phyloP scores from a whole-genome alignment of 2,329 filamentous ascomycete genomes.

The Colletotrichum agaves region DNA sequence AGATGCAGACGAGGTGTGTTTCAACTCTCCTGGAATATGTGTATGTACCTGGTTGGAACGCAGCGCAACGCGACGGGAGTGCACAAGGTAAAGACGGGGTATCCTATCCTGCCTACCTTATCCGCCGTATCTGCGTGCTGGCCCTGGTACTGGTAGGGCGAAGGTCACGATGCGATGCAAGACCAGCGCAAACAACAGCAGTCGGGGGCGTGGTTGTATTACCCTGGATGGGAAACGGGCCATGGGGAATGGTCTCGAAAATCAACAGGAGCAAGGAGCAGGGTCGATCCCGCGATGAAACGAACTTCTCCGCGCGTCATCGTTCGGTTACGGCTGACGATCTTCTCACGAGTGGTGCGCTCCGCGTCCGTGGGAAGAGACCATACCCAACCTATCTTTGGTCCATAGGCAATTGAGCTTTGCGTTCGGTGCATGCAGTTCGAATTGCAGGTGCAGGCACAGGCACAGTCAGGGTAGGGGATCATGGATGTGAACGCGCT shows the following conservation, averaged over 20 bases:
- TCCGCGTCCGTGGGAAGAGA: conserved; percentile 15
- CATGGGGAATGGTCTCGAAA: neutral
- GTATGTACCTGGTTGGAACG: conserved; percentile 2
- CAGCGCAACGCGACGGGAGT: neutral
- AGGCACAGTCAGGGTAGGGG: too few species aligned
- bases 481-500: neutral
- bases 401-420: neutral
- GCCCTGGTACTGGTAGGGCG: too few species aligned
- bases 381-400: conserved; percentile 4
- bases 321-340: conserved; percentile 26
- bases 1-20: conserved; percentile 21
- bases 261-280: conserved; percentile 17
- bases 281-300: conserved; percentile 35
- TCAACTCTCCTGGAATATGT: conserved; percentile 6
- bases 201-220: neutral
- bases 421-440: too few species aligned
- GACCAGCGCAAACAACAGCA: neutral
- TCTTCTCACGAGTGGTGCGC: conserved; percentile 23
- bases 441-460: too few species aligned
- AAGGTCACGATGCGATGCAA: too few species aligned
- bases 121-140: neutral
- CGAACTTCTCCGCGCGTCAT: conserved; percentile 37
- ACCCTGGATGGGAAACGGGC: conserved; percentile 1
- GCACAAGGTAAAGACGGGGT: conserved; percentile 9
- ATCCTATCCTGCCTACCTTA: neutral